phyloP scores from a whole-genome alignment of 116 monocot species.

The Papilionanthe hybrid region DNA sequence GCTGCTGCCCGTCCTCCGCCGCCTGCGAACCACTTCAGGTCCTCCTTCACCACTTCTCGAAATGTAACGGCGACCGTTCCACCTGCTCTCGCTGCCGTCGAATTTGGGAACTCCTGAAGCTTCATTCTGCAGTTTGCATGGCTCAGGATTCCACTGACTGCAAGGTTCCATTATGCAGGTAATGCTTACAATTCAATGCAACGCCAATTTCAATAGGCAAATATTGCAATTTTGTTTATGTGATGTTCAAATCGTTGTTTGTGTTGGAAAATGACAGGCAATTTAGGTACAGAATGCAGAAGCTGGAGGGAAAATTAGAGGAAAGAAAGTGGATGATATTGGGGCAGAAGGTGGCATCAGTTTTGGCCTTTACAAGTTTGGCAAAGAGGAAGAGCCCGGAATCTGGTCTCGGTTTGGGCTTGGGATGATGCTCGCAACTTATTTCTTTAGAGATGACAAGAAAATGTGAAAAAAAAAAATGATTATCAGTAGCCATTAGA shows the following conservation, averaged over 20 bases:
- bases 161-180: slow-evolving; percentile 42
- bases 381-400: slow-evolving; percentile 32
- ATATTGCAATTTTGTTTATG: too few species aligned
- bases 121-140: slow-evolving; percentile 37
- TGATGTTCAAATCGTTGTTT: too few species aligned
- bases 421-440: too few species aligned
- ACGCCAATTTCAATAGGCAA: too few species aligned
- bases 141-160: slow-evolving; percentile 9
- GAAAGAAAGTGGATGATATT: slow-evolving; percentile 33
- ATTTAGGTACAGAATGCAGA: slow-evolving; percentile 29
- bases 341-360: slow-evolving; percentile 35
- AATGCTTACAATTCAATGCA: not conserved
- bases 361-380: slow-evolving; percentile 26
- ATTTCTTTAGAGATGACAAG: too few species aligned
- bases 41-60: slow-evolving; percentile 42
- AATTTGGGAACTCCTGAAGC: slow-evolving; percentile 45
- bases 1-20: slow-evolving; percentile 12
- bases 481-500: too few species aligned
- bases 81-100: slow-evolving; percentile 33
- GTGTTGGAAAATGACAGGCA: slow-evolving; percentile 16
- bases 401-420: too few species aligned
- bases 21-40: slow-evolving; percentile 38
- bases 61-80: slow-evolving; percentile 16
- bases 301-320: slow-evolving; percentile 18
- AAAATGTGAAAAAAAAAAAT: too few species aligned